Evolutionary conservation across 345 rosid species (phyloP).

Genomic region (Pistacia atlantica): DNA sequence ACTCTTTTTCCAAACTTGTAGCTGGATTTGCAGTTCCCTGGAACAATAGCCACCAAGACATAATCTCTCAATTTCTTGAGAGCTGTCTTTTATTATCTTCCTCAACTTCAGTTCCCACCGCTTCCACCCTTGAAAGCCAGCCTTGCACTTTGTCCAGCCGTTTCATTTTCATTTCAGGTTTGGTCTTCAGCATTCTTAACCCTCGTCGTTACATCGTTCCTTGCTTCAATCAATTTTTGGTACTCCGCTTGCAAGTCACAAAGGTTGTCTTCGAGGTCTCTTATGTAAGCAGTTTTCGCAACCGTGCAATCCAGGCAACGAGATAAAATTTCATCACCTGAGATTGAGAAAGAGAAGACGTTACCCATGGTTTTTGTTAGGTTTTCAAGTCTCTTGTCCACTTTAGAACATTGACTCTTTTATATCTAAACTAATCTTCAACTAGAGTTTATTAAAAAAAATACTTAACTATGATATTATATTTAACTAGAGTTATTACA

Average conservation of each 20-base stretch:
- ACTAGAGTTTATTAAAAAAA: too few species aligned
- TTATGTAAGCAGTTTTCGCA: too few species aligned
- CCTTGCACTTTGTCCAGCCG: background rate
- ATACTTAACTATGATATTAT: too few species aligned
- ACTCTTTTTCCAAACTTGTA: background rate
- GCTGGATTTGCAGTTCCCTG: background rate
- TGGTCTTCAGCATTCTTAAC: background rate
- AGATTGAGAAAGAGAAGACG: too few species aligned
- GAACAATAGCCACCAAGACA: slow-evolving; percentile 9
- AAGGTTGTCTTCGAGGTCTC: background rate
- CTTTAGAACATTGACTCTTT: too few species aligned
- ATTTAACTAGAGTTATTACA: too few species aligned
- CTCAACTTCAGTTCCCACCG: background rate
- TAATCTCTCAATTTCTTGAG: background rate
- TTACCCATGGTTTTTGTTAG: too few species aligned
- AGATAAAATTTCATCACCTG: too few species aligned
- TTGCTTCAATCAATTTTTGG: background rate
- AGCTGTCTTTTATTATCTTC: background rate
- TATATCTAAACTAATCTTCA: too few species aligned
- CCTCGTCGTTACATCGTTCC: slow-evolving; percentile 5
- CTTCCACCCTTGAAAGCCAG: background rate
- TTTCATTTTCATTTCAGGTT: background rate
- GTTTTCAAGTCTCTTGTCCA: too few species aligned
- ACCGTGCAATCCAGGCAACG: too few species aligned
- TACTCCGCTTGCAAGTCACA: background rate